Percentiles rank a stretch among this genome's conserved stretches.
Conservation (phyloP, 768 basidiomycete genomes). For the Boletus subcaerulescens region DNA sequence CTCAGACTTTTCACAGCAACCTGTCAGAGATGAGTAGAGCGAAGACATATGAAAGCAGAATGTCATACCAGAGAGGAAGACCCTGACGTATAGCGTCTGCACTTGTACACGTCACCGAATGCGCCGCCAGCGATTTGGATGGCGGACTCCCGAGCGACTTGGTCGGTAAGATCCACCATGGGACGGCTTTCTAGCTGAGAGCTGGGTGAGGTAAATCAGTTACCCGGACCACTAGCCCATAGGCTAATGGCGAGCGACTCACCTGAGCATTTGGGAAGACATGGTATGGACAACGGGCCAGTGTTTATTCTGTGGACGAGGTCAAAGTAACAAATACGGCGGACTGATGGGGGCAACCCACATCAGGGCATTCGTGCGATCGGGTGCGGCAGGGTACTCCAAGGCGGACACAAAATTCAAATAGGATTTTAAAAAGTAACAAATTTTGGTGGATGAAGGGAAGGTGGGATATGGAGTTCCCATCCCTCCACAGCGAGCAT, state of each 20-base stretch:
- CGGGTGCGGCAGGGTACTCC: too few relatives aligned
- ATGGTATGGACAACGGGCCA: neutral
- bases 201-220: neutral
- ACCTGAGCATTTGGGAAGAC: neutral
- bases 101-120: slow-evolving; percentile 4
- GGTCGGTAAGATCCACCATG: slow-evolving; percentile 4
- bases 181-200: neutral
- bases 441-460: too few relatives aligned
- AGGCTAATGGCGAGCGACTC: neutral
- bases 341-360: too few relatives aligned
- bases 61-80: neutral
- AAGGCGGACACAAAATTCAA: too few relatives aligned
- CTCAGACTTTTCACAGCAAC: neutral
- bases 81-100: neutral
- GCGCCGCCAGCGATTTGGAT: neutral
- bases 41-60: neutral
- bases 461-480: neutral
- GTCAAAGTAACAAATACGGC: too few relatives aligned
- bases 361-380: too few relatives aligned
- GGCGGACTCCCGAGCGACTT: neutral
- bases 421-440: too few relatives aligned
- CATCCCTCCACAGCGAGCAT: neutral
- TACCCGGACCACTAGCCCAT: neutral
- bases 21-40: neutral
- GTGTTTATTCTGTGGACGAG: too few relatives aligned